phyloP scores from a whole-genome alignment of 345 rosid genomes.

The Sonneratia alba region DNA sequence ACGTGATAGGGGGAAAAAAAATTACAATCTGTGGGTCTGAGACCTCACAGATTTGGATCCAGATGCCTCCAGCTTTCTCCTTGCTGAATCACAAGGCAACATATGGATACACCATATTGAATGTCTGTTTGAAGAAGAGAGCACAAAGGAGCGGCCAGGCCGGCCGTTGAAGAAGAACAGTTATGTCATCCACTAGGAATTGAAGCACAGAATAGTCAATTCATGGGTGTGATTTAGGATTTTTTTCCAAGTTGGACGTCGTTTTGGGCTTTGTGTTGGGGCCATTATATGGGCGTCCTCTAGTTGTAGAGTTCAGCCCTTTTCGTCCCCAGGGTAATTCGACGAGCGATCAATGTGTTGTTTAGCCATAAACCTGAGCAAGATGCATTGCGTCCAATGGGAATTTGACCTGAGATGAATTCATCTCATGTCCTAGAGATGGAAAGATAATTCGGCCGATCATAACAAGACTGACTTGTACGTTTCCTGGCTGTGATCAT shows the following conservation, averaged over 20 bases:
- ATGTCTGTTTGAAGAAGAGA: not conserved
- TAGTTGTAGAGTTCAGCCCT: not conserved
- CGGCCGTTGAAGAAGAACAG: not conserved
- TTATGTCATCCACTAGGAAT: not conserved
- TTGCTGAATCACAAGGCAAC: not conserved
- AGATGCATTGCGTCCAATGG: not conserved
- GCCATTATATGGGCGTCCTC: not conserved
- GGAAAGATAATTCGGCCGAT: not conserved
- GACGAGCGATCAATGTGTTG: not conserved
- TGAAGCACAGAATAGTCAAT: not conserved
- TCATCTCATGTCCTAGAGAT: not conserved
- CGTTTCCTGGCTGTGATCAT: no score
- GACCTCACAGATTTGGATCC: not conserved
- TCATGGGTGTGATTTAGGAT: not conserved
- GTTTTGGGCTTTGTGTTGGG: not conserved
- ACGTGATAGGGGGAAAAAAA: not conserved
- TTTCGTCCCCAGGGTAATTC: not conserved
- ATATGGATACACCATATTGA: not conserved
- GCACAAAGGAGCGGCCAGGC: not conserved
- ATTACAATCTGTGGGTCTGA: not conserved
- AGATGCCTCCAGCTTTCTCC: not conserved
- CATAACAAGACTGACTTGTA: no score
- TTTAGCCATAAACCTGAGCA: not conserved
- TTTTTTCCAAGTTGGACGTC: not conserved
- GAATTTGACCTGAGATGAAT: not conserved